Evolutionary conservation across 2,329 filamentous ascomycete species (phyloP), one percentile per base, ranked within the genome.

Genomic region (Venturia asperata): DNA sequence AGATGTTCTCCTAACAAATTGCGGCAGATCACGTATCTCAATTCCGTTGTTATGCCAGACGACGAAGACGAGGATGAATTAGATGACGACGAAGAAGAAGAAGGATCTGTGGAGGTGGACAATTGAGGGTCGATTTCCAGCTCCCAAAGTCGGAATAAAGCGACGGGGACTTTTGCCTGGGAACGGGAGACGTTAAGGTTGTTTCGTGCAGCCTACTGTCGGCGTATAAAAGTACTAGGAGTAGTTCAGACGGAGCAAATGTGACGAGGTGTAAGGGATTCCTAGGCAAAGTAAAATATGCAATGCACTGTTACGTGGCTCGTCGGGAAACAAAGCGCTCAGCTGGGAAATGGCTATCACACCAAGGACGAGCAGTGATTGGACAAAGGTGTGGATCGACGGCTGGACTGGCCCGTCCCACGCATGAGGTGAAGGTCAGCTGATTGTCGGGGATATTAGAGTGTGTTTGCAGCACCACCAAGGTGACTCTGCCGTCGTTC

Each of bases 1-100:
- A 24, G 45, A 42, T 27, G 27, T 27, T 63, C 66, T 49, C 17
- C 47, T 66, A 49, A 67, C 61, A 68, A 27, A 52, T 24, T 41
- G 43, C n/a, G 49, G n/a, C 74, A 82, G 80, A 77, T 81, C 69
- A 79, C 77, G 11, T 80, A 81, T 69, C 72, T 81, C 52, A 82
- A 82, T 72, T 77, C 75, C 64, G 76, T 81, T 37, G 78, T 81
- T 49, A 80, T 80, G 77, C 80, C 79, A 41, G 79, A 81, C 63
- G 72, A 72, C 15, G 71, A 70, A 41, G 66, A 65, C n/a, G 70
- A 70, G 30, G 69, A 70, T 42, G 70, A 67, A 10, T 70, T 70
- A 43, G 68, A 70, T 24, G 70, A 67, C 21, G 64, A 39, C 34
- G 65, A 52, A 15, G 37, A 65, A 3, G 63, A 64, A 19, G 63